A percentile compares a stretch with the other conserved stretches of the same genome.
phyloP scores from a whole-genome alignment of 148 eudicot species.

The Tetragonia tetragonoides region DNA sequence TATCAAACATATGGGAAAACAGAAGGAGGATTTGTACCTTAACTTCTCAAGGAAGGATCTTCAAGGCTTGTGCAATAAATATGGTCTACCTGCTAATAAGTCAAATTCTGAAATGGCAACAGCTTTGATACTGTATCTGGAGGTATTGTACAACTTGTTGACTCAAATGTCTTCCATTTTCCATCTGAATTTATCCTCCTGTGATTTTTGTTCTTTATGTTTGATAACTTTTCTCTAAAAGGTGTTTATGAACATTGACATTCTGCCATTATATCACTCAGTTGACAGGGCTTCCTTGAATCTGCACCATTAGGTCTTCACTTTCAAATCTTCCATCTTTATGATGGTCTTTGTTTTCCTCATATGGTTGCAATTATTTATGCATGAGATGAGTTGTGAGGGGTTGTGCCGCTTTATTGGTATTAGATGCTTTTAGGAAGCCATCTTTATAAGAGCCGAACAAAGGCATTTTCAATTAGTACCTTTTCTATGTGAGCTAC shows the following conservation, averaged over 20 bases:
- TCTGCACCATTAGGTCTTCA: not conserved
- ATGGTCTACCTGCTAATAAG: slow-evolving; percentile 51
- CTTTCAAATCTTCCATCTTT: not conserved
- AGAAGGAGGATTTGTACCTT: slow-evolving; percentile 39
- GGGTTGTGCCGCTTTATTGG: not conserved
- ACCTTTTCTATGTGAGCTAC: not conserved
- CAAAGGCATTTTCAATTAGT: not conserved
- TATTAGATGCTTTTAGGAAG: not conserved
- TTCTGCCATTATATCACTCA: not conserved
- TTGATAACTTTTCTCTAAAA: not conserved
- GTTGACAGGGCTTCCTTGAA: not conserved
- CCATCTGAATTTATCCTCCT: not conserved
- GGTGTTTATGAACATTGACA: not conserved
- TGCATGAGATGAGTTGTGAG: not conserved
- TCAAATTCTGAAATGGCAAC: slow-evolving; percentile 50
- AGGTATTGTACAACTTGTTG: slow-evolving; percentile 33
- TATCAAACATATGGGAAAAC: slow-evolving; percentile 37
- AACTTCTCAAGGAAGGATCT: slow-evolving; percentile 47
- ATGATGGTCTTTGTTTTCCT: not conserved
- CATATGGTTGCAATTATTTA: no score
- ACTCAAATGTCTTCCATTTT: not conserved
- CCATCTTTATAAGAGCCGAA: not conserved
- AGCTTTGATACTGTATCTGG: slow-evolving; percentile 39
- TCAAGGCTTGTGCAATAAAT: slow-evolving; percentile 50
- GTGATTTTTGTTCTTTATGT: not conserved